These are phyloP conservation scores for Verticillium dahliae DNA, from an alignment of 2,329 filamentous ascomycete species.

Conservation along the genomic window DNA sequence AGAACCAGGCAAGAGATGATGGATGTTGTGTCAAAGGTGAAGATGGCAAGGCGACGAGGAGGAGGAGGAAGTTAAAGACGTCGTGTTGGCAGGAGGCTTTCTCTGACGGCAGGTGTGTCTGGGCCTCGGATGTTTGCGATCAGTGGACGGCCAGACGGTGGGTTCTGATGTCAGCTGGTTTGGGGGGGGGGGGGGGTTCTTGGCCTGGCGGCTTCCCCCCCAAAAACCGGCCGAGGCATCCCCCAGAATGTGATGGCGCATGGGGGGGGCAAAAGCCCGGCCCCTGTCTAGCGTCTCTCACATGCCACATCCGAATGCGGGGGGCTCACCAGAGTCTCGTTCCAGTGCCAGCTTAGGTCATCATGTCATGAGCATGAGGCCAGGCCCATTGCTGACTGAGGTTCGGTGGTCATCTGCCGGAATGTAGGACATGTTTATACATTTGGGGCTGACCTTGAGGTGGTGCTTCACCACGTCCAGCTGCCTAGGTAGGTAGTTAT, in stretches of 20 bases:
- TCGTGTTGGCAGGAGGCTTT: background rate
- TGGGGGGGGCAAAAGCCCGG: background rate
- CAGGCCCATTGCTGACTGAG: too few species aligned
- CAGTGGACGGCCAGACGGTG: background rate
- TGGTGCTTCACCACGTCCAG: too few species aligned
- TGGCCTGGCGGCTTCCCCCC: background rate
- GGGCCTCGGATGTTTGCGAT: background rate
- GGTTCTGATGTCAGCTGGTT: constrained; percentile 1
- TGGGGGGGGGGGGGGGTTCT: background rate
- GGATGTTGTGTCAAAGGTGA: background rate
- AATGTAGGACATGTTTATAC: too few species aligned
- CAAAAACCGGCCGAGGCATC: constrained; percentile 1
- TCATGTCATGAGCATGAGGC: background rate
- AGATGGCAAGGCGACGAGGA: background rate
- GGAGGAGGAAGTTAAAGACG: background rate
- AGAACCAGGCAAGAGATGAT: too few species aligned
- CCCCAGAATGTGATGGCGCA: constrained; percentile 1
- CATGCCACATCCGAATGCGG: background rate
- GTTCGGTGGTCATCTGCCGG: too few species aligned
- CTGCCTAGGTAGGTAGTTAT: too few species aligned
- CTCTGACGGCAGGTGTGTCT: background rate
- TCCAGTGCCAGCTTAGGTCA: background rate
- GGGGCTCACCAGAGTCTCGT: background rate
- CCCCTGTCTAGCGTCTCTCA: background rate
- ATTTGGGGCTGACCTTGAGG: too few species aligned